Conservation (phyloP, 441 rosid genomes). For the Syzygium syzygioides region DNA sequence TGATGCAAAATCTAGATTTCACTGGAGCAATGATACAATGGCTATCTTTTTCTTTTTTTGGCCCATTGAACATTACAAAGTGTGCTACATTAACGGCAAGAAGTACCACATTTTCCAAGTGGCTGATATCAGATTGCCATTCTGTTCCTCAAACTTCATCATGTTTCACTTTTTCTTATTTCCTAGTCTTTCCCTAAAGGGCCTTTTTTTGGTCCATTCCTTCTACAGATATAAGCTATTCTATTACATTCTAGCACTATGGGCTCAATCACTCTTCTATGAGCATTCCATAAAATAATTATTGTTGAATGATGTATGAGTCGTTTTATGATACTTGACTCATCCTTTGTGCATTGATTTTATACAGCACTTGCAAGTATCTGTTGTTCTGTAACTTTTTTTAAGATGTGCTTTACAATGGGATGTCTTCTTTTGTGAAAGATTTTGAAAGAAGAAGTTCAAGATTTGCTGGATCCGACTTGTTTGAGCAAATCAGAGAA, state of each 20-base stretch:
- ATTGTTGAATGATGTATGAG: background rate
- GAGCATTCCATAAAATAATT: background rate
- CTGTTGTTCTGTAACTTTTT: background rate
- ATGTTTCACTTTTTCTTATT: background rate
- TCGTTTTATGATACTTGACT: background rate
- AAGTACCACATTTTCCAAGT: background rate
- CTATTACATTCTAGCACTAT: background rate
- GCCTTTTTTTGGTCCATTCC: background rate
- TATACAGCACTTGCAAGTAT: background rate
- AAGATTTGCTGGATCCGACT: slow-evolving; percentile 80
- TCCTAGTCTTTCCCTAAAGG: background rate
- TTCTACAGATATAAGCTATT: background rate
- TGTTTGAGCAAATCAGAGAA: slow-evolving; percentile 54
- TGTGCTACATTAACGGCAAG: background rate
- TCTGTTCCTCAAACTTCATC: background rate
- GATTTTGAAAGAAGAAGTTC: slow-evolving; percentile 99
- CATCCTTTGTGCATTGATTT: background rate
- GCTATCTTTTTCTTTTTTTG: background rate
- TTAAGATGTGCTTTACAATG: background rate
- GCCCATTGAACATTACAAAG: background rate
- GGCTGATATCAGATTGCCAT: background rate
- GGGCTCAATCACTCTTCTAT: background rate
- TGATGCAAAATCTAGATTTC: background rate
- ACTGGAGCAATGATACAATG: background rate
- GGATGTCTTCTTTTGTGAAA: slow-evolving; percentile 24